These are phyloP conservation scores for Paraglomus occultum DNA, from an alignment of 192 early-diverging fungal species.

Conservation along the genomic window DNA sequence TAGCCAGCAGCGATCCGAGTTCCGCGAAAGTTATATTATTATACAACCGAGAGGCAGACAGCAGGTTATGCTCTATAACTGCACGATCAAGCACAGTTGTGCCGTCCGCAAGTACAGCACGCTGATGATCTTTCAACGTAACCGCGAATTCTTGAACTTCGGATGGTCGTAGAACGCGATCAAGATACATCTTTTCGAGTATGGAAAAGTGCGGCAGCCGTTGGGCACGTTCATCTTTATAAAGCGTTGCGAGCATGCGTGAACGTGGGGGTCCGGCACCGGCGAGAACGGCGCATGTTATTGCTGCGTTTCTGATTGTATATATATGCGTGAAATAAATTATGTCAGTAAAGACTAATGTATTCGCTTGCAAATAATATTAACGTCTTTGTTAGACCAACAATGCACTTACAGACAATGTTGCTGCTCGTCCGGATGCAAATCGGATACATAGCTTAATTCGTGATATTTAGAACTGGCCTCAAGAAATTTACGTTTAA, in stretches of 20 bases:
- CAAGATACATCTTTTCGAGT: conserved; percentile 95
- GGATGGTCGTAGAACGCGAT: conserved; percentile 71
- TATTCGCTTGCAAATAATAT: background rate
- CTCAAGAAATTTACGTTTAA: conserved; percentile 81
- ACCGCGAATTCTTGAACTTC: conserved; percentile 80
- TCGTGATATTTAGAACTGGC: conserved; percentile 84
- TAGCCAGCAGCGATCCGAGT: conserved; percentile 73
- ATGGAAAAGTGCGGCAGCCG: conserved; percentile 72
- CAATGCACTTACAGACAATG: conserved; percentile 47
- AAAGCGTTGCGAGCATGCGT: conserved; percentile 81
- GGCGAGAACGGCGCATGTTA: conserved; percentile 87
- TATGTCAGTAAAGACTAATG: no score
- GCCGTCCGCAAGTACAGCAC: conserved; percentile 68
- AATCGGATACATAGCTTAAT: conserved; percentile 67
- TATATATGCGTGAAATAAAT: background rate
- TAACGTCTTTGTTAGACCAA: background rate
- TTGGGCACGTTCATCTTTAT: conserved; percentile 88
- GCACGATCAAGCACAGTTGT: conserved; percentile 86
- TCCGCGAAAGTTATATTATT: conserved; percentile 89
- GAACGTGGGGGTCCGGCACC: conserved; percentile 87
- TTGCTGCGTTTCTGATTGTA: conserved; percentile 63
- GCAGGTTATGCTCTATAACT: conserved; percentile 92
- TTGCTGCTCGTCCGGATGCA: conserved; percentile 61
- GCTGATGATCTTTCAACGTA: conserved; percentile 75
- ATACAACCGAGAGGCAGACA: conserved; percentile 88